A percentile compares a stretch with the other conserved stretches of the same genome.
Conservation (phyloP, 2,329 filamentous ascomycete genomes). For the Cephalotrichum gorgonifer region DNA sequence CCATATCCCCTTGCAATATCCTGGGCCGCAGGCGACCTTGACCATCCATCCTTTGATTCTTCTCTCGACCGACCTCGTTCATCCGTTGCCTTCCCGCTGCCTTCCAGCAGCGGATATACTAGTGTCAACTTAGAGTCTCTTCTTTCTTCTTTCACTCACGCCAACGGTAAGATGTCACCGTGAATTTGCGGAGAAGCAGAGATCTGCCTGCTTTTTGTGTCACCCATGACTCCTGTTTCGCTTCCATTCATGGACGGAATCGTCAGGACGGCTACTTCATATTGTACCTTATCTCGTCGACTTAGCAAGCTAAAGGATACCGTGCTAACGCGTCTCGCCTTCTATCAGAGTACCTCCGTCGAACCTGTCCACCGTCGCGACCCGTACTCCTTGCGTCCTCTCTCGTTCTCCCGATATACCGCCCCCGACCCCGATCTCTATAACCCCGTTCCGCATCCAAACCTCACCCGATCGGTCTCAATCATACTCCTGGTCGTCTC, state of each 20-base stretch:
- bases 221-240: background rate
- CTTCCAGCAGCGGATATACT: no score
- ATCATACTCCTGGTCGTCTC: background rate
- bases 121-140: no score
- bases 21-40: background rate
- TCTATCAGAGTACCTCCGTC: background rate
- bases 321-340: background rate
- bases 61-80: background rate
- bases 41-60: background rate
- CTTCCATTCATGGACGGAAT: background rate
- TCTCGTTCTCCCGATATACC: no score
- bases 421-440: background rate
- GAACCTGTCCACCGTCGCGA: background rate
- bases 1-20: background rate
- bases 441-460: background rate
- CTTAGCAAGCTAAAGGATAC: background rate
- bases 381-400: background rate
- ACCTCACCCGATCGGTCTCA: background rate
- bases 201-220: background rate
- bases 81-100: no score
- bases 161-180: constrained; percentile 1
- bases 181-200: background rate
- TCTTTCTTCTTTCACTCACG: no score
- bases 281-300: background rate
- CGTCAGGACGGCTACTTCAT: background rate